Evolutionary conservation across 2,329 filamentous ascomycete genomes (phyloP).

Genomic region (Pestalotiopsis fici): DNA sequence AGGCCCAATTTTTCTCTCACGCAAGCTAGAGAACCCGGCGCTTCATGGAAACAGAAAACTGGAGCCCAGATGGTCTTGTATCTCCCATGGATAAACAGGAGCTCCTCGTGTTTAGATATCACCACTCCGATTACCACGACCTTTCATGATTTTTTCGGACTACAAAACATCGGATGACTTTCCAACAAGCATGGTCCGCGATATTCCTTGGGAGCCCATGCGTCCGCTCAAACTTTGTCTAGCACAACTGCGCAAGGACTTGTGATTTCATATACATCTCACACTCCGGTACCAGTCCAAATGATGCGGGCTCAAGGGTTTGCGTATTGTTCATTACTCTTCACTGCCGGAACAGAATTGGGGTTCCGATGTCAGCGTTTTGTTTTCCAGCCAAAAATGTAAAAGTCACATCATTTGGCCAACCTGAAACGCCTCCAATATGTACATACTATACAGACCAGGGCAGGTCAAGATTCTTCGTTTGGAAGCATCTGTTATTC

Average conservation of each 20-base stretch:
- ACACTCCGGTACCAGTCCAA: background rate
- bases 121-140: background rate
- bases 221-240: background rate
- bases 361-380: background rate
- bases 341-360: background rate
- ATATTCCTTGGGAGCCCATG: background rate
- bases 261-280: background rate
- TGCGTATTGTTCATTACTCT: background rate
- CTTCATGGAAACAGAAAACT: background rate
- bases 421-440: slow-evolving; percentile 3
- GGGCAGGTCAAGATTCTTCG: background rate
- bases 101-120: background rate
- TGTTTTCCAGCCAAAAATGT: background rate
- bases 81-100: background rate
- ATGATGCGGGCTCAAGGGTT: background rate
- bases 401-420: background rate
- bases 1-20: background rate
- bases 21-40: background rate
- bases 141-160: background rate
- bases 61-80: background rate
- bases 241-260: background rate
- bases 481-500: background rate
- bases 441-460: slow-evolving; percentile 3
- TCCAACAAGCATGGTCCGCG: background rate
- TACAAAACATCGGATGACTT: background rate